phyloP scores from a whole-genome alignment of 1,284 basidiomycete species.

The Apiotrichum veenhuisii region DNA sequence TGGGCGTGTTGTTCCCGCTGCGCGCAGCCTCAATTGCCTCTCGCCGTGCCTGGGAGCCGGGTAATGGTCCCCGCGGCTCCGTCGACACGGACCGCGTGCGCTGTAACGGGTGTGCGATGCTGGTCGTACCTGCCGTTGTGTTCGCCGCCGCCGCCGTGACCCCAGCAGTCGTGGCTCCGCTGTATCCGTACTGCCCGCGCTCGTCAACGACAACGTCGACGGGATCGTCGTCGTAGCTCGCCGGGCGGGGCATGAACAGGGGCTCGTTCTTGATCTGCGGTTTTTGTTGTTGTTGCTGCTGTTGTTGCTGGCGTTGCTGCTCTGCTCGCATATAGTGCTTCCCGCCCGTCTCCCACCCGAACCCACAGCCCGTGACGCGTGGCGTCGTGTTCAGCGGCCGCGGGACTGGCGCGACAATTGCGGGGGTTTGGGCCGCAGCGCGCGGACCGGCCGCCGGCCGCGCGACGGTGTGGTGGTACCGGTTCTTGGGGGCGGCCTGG shows the following conservation, averaged over 20 bases:
- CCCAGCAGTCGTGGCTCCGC: neutral
- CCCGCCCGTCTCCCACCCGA: slow-evolving; percentile 41
- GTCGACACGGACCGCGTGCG: neutral
- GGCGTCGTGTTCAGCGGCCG: slow-evolving; percentile 41
- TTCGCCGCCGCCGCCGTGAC: too few species aligned
- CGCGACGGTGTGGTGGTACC: slow-evolving; percentile 32
- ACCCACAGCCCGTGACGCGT: slow-evolving; percentile 24
- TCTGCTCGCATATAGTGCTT: slow-evolving; percentile 15
- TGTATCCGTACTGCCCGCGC: slow-evolving; percentile 28
- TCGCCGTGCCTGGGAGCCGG: slow-evolving; percentile 14
- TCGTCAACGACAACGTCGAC: slow-evolving; percentile 30
- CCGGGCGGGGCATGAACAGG: neutral
- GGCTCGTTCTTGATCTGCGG: neutral
- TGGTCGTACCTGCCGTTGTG: neutral
- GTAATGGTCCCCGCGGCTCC: neutral
- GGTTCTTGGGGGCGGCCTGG: slow-evolving; percentile 16
- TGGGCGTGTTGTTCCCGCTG: neutral
- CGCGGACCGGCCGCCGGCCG: slow-evolving; percentile 17
- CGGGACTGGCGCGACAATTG: slow-evolving; percentile 15
- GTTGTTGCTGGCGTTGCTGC: neutral
- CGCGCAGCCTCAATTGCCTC: slow-evolving; percentile 11
- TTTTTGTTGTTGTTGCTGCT: neutral
- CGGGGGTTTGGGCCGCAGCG: neutral
- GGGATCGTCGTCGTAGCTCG: slow-evolving; percentile 12
- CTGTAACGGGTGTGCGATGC: neutral